Percentiles rank a stretch among this genome's conserved stretches.
These are phyloP conservation scores for Claviceps citrina DNA, from an alignment of 2,329 filamentous ascomycete genomes.

Conservation along the genomic window DNA sequence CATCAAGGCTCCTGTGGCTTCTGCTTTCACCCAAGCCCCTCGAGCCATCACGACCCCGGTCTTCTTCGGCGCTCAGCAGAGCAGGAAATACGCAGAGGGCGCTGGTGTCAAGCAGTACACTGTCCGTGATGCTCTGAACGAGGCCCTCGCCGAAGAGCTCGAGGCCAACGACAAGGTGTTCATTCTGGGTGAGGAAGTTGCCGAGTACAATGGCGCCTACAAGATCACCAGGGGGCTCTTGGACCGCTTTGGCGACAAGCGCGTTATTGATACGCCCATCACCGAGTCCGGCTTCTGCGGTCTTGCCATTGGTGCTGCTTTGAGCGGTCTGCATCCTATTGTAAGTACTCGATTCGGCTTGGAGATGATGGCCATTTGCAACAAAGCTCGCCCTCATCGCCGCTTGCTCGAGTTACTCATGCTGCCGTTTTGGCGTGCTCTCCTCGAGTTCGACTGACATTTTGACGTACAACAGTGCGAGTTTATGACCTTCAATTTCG, in stretches of 20 bases:
- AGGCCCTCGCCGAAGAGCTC: constrained; percentile 94
- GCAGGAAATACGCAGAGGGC: constrained; percentile 40
- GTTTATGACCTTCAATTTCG: constrained; percentile 99
- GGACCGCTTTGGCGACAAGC: constrained; percentile 92
- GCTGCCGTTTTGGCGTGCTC: constrained; percentile 28
- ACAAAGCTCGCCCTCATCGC: too few relatives aligned
- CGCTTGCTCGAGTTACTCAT: background rate
- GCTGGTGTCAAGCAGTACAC: constrained; percentile 77
- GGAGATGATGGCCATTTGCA: background rate
- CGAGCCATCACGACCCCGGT: constrained; percentile 21
- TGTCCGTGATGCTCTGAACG: constrained; percentile 91
- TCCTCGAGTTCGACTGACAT: background rate
- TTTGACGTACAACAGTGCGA: constrained; percentile 50
- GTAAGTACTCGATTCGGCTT: constrained; percentile 39
- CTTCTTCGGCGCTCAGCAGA: constrained; percentile 28
- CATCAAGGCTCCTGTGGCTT: constrained; percentile 19
- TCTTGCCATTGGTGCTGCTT: constrained; percentile 83
- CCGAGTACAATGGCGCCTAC: constrained; percentile 99
- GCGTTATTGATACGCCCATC: constrained; percentile 96
- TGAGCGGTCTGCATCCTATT: constrained; percentile 85
- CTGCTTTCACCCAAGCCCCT: constrained; percentile 19
- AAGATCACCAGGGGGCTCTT: constrained; percentile 97
- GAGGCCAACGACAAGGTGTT: constrained; percentile 91
- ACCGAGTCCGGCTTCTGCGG: constrained; percentile 93
- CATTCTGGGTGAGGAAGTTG: constrained; percentile 91